A percentile compares a stretch with the other conserved stretches of the same genome.
Conservation (phyloP, 2,329 filamentous ascomycete species). For the Xylaria sp. region DNA sequence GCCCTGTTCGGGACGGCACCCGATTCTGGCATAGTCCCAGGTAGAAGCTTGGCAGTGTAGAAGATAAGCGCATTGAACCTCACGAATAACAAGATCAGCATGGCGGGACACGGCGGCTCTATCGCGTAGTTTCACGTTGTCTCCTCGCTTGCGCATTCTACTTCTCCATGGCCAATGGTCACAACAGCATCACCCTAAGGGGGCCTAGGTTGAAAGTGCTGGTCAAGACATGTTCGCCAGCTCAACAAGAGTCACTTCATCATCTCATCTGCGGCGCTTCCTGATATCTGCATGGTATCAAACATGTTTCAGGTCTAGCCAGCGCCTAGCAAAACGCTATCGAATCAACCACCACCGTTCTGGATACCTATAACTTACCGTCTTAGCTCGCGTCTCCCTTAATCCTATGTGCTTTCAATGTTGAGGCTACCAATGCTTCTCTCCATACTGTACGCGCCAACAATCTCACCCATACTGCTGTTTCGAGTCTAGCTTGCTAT, state of each 20-base stretch:
- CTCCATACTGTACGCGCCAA: neutral
- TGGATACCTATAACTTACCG: neutral
- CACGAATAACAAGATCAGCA: neutral
- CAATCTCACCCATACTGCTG: neutral
- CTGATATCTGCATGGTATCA: slow-evolving; percentile 11
- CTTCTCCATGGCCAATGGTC: neutral
- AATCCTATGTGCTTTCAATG: neutral
- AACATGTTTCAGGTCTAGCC: slow-evolving; percentile 21
- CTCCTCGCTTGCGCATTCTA: neutral
- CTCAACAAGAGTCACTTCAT: neutral
- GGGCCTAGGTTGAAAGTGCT: neutral
- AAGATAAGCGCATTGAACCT: neutral
- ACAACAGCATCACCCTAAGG: neutral
- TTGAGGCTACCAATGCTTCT: neutral
- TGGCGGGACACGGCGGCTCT: neutral
- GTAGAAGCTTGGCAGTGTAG: neutral
- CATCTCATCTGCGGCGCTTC: slow-evolving; percentile 15
- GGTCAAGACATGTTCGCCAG: neutral
- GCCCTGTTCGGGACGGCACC: neutral
- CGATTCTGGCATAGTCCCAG: neutral
- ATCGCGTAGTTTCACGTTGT: neutral
- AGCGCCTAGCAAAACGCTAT: slow-evolving; percentile 1
- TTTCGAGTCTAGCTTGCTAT: no score
- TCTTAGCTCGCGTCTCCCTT: slow-evolving; percentile 8
- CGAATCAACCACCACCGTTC: slow-evolving; percentile 13